Evolutionary conservation across 495 filamentous ascomycete species (phyloP), one percentile per base, ranked within the genome.

Genomic region (Neurospora sp.): DNA sequence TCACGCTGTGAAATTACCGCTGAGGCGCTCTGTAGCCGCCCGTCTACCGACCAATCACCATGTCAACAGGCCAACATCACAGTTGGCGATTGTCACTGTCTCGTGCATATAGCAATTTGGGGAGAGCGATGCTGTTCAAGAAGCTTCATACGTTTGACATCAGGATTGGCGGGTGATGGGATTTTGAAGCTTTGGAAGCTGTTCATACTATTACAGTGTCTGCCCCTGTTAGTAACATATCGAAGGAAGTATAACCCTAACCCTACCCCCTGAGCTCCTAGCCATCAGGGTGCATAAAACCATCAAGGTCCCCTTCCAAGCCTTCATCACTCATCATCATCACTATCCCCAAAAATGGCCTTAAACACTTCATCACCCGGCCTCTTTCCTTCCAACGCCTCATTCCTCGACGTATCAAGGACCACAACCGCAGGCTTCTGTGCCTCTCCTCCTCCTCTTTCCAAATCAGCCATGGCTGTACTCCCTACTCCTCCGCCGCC

Each of bases 341-440:
- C 91, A 71, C 91, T 92, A 78, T 92, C 93, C 9, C 95, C 96
- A 85, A 99, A 99, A 18, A 99, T 94, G 27, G 93, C 93, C 79
- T 90, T 92, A 77, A 99, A 96, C 4, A 98, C 90, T n/a, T 91
- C 93, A 68, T 97, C 95, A 3, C 90, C 91, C 5, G 94, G 93
- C 71, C 90, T 89, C 75, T 91, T 86, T 0, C 87, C 92, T 75
- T 97, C 94, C 39, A 99, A 77, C 16, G 96, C 95, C 73, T 96
- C 93, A 78, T 98, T 99, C 71, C 84, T 87, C 72, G 93, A 91
- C 0, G 91, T 86, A 82, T 97, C 90, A 45, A 98, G 77, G 4
- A 84, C 81, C 31, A 40, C 71, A 12, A 22, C 27, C 8, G 39
- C 2, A 71, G 16, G 38, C 27, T 47, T n/a, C 3, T 40, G 35